Base-by-base conservation (phyloP, 2,329 filamentous ascomycete species). In the Aurifilum marmelostoma region DNA sequence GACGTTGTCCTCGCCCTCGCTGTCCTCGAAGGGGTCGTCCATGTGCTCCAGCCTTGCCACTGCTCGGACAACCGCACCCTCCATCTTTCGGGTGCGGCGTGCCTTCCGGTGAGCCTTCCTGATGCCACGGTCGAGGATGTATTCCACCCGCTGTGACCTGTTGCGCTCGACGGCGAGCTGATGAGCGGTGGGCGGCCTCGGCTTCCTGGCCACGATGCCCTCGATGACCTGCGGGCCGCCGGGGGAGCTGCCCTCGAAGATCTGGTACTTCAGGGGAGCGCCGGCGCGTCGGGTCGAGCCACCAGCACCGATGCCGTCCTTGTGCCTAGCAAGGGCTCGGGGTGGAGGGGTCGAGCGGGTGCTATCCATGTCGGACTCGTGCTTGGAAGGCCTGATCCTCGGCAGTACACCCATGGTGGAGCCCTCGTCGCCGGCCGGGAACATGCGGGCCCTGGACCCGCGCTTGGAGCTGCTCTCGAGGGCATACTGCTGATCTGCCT, bases 121-220 rank as follows among this genome's bases (percentile, higher is more conserved):
- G 43, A 95, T 82, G 39, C 91, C 90, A n/a, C 90, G 88, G 73
- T 93, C 90, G 21, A 96, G 86, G 65, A 93, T 92, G 74, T 94
- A 91, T 75, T 94, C 91, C n/a, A 95, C 92, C 7, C 92, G 89
- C 75, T 92, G 88, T 71, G 88, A 91, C 24, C 92, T 85, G 78
- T 94, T 94, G 67, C 90, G 87, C 77, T 94, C 92, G 1, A 96
- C 91, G 0, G 92, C 92, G 52, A 94, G 83, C 79, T 96, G 92
- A 78, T 96, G 92, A 47, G 92, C 91, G 0, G 92, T 96, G 0
- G 93, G 87, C 2, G 92, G 92, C 1, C 92, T 87, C 11, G 90
- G 89, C 76, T 93, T 90, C 68, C 87, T 82, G 27, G 83, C 82
- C 50, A 84, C 81, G n/a, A 87, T 83, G 18, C 83, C 83, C 68